Conservation (phyloP, 257 asterid species). For the Mentha longifolia region DNA sequence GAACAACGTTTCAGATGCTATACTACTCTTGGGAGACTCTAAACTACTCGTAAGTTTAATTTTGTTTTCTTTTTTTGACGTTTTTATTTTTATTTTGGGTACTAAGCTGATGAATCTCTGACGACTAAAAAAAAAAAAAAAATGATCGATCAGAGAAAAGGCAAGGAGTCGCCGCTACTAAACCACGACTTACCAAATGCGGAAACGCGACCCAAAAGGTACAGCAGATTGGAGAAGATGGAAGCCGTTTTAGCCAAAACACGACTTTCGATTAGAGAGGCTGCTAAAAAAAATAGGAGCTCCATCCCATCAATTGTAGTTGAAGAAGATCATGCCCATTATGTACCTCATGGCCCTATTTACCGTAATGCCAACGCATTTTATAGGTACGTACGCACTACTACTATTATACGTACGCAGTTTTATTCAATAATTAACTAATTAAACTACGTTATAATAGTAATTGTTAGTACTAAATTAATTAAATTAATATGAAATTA, state of each 20-base stretch:
- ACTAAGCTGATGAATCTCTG: not conserved
- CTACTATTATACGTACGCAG: too few species aligned
- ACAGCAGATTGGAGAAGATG: constrained; percentile 34
- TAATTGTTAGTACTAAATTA: too few species aligned
- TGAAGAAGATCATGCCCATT: constrained; percentile 27
- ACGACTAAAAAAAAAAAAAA: too few species aligned
- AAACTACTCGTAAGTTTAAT: constrained; percentile 18
- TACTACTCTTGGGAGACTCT: constrained; percentile 10
- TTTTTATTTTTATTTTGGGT: not conserved
- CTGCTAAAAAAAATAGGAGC: constrained; percentile 39
- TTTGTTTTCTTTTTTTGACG: not conserved
- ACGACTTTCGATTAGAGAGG: constrained; percentile 42
- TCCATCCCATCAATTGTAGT: constrained; percentile 18
- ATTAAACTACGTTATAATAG: too few species aligned
- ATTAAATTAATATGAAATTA: too few species aligned
- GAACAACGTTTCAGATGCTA: constrained; percentile 26
- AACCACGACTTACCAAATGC: constrained; percentile 34
- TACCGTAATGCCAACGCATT: constrained; percentile 51
- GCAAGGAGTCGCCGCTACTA: not conserved
- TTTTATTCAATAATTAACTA: too few species aligned
- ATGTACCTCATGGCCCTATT: constrained; percentile 43
- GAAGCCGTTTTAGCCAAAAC: constrained; percentile 45
- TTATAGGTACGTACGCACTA: constrained; percentile 44
- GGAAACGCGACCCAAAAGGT: constrained; percentile 32
- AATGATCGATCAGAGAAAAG: constrained; percentile 28